Evolutionary conservation across 192 early-diverging fungal species (phyloP), one percentile per base, ranked within the genome.

Genomic region (Lunasporangiospora selenospora): DNA sequence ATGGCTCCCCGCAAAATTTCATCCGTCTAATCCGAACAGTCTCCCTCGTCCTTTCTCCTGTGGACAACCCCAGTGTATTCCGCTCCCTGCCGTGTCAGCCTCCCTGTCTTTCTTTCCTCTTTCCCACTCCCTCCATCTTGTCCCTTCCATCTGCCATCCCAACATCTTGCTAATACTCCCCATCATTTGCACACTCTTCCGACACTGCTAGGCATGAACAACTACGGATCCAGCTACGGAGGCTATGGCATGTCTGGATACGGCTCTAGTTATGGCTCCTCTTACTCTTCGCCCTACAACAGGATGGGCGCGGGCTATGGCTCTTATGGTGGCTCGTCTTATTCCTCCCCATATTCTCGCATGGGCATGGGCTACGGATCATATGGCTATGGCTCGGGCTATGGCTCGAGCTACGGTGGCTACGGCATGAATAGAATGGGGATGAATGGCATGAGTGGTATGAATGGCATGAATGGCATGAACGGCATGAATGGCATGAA

Each of bases 171-270:
- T 10, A 19, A 8, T 4, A 7, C 5, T 31, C 27, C 21, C 33
- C 18, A 10, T 47, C 23, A 15, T 42, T 27, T 46, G 9, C 40
- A 40, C 37, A 34, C 31, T 21, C 42, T 36, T 23, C 52, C 33
- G 23, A 34, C 34, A 31, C 27, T 39, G n/a, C 39, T 60, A 69
- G 65, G 62, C 52, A 63, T 71, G 59, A 62, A 48, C 53, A 39
- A 39, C 3, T 76, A 65, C 51, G 60, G 58, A 41, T 48, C 65
- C 30, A 64, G 65, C 49, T 73, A 77, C 39, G 70, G 65, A 49
- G 80, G 75, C 4, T 83, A 81, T 51, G 81, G 79, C 30, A 62
- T 58, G 30, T 67, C 81, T 3, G 65, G 65, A 30, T 78, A 80
- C 45, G 75, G 75, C 31, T 53, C 77, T 23, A 73, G 78, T 23